Base-by-base conservation (phyloP, 164 flowering plant species). In the Vitis cinerea region DNA sequence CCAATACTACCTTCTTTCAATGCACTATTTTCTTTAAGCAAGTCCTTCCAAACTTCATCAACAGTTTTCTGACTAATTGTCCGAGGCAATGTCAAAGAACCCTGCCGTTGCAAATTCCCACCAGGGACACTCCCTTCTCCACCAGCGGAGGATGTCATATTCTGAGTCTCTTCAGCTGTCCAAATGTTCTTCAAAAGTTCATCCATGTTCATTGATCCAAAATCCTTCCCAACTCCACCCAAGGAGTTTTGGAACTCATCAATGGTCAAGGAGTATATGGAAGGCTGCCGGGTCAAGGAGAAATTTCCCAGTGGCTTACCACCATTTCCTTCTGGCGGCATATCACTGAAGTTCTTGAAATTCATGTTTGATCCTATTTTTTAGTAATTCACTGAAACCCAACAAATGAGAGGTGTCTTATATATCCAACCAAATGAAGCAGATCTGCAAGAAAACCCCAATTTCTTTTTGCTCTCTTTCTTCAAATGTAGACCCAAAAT, bases 221-320 rank as follows among this genome's bases (percentile, higher is more conserved):
- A 76, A 67, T 82, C 94, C 77, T 88, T 90, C 12, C 88, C 91
- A 50, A 71, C n/a, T 1, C 97, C 93, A 69, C 89, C 88, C 51
- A 79, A 72, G n/a, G 89, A 75, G 78, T 72, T 84, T 69, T 93
- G 98, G 14, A 93, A 79, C 89, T 91, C 98, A 59, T 87, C 97
- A 52, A 93, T 86, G 15, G 95, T 93, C 71, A 93, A 54, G 1
- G 93, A 82, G 68, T 86, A 90, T 48, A 93, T 56, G 0, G 97
- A 93, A n/a, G 89, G 55, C 59, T 91, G 95, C 29, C 97, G 71
- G 19, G 83, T 73, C 75, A 91, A 71, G 0, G 86, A 76, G 10
- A 64, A 63, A 74, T 71, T 75, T 50, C 80, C 85, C 0, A 71
- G 55, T 14, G 73, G 77, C 74, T 68, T 82, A 37, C 75, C 74